Conservation (phyloP, 2,329 filamentous ascomycete species). For the Verticillium nubilum region DNA sequence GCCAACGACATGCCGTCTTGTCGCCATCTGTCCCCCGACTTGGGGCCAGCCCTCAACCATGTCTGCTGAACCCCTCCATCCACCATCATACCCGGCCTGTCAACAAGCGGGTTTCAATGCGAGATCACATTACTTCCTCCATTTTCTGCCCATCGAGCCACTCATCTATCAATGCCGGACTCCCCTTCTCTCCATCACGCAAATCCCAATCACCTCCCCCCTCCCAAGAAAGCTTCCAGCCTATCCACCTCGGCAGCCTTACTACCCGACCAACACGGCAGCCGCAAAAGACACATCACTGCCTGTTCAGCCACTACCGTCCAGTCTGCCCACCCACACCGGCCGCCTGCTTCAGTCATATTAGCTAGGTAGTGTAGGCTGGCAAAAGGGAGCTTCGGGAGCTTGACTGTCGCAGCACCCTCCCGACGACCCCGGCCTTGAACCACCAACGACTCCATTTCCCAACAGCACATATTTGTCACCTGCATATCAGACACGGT, state of each 20-base stretch:
- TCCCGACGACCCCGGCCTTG: neutral
- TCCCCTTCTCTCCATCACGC: neutral
- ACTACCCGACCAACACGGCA: neutral
- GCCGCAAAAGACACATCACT: neutral
- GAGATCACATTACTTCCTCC: neutral
- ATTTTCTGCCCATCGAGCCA: neutral
- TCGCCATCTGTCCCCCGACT: neutral
- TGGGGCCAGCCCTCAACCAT: conserved; percentile 5
- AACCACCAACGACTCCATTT: neutral
- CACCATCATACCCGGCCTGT: neutral
- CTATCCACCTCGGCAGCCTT: neutral
- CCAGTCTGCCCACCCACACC: neutral
- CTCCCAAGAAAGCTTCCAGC: neutral
- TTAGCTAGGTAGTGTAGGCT: neutral
- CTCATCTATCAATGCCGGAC: neutral
- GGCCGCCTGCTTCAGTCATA: neutral
- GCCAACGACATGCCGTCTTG: conserved; percentile 1
- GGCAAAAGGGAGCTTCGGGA: neutral
- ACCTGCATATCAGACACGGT: neutral
- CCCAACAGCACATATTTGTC: neutral
- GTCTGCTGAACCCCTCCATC: conserved; percentile 4
- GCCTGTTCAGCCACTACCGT: neutral
- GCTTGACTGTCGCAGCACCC: neutral
- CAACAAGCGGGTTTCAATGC: neutral
- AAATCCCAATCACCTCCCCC: neutral